Percentiles rank a stretch among this genome's conserved stretches.
phyloP scores from a whole-genome alignment of 1,284 basidiomycete genomes.

The Bjerkandera adusta region DNA sequence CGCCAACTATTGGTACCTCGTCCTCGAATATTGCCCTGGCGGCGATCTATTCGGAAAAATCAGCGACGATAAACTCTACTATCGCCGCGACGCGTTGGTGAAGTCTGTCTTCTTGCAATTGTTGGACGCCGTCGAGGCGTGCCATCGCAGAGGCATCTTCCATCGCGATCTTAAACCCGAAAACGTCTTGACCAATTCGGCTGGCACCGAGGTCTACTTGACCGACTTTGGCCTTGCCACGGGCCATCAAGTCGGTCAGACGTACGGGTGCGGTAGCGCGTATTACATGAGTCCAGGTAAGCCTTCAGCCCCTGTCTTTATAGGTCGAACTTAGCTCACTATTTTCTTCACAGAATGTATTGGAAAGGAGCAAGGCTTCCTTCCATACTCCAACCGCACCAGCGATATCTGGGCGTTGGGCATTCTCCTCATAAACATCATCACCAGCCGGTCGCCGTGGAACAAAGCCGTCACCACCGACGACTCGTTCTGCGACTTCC shows the following conservation, averaged over 20 bases:
- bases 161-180: slow-evolving; percentile 80
- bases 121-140: slow-evolving; percentile 60
- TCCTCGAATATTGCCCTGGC: slow-evolving; percentile 62
- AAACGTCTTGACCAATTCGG: slow-evolving; percentile 59
- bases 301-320: slow-evolving; percentile 15
- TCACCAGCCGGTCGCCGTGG: slow-evolving; percentile 89
- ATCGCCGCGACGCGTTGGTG: slow-evolving; percentile 48
- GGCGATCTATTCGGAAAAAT: slow-evolving; percentile 68
- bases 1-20: slow-evolving; percentile 53
- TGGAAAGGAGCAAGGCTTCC: slow-evolving; percentile 19
- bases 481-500: slow-evolving; percentile 55
- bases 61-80: slow-evolving; percentile 45
- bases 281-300: slow-evolving; percentile 64
- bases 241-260: slow-evolving; percentile 37
- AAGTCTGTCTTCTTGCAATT: slow-evolving; percentile 56
- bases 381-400: slow-evolving; percentile 64
- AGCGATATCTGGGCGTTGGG: slow-evolving; percentile 90
- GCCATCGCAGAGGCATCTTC: slow-evolving; percentile 58
- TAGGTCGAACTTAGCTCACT: too few species aligned
- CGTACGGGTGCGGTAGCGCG: slow-evolving; percentile 51
- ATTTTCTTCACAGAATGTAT: slow-evolving; percentile 25
- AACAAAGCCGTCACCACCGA: slow-evolving; percentile 70
- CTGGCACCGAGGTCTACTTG: slow-evolving; percentile 51
- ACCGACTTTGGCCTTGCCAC: slow-evolving; percentile 75
- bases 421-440: slow-evolving; percentile 63